A percentile compares a stretch with the other conserved stretches of the same genome.
phyloP scores from a whole-genome alignment of 106 monocot genomes.

The Agapanthus africanus region DNA sequence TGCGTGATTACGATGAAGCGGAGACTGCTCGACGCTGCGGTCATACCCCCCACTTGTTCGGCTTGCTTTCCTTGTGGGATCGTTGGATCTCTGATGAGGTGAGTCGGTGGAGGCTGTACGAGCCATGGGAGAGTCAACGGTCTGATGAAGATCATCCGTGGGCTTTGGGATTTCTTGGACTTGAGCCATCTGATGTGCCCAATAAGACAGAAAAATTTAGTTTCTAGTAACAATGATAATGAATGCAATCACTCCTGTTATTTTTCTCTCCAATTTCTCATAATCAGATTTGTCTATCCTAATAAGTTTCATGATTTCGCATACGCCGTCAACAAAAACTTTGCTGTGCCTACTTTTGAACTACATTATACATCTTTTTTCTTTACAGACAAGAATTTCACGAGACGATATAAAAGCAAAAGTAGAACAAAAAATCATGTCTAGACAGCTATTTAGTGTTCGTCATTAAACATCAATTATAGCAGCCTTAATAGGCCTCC shows the following conservation, averaged over 20 bases:
- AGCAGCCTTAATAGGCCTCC: too few relatives aligned
- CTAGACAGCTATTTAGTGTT: too few relatives aligned
- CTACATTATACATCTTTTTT: too few relatives aligned
- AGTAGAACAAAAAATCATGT: too few relatives aligned
- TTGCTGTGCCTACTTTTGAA: too few relatives aligned
- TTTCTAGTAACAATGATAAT: not conserved
- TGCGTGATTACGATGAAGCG: conserved; percentile 18
- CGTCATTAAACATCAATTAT: too few relatives aligned
- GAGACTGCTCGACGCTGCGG: conserved; percentile 21
- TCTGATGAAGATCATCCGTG: not conserved
- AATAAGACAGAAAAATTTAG: not conserved
- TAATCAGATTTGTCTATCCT: too few relatives aligned
- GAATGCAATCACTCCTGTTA: not conserved
- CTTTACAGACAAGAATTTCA: too few relatives aligned
- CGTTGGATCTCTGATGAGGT: not conserved
- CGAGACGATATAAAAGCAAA: too few relatives aligned
- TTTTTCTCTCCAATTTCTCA: too few relatives aligned
- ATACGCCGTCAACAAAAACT: too few relatives aligned
- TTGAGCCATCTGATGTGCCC: not conserved
- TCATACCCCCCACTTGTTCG: conserved; percentile 12
- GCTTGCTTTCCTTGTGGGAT: not conserved
- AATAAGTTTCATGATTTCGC: too few relatives aligned
- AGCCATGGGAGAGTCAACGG: not conserved
- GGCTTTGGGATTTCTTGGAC: not conserved
- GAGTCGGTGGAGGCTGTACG: not conserved